Base-by-base conservation (phyloP, 345 rosid species). In the Melaleuca quinquenervia region DNA sequence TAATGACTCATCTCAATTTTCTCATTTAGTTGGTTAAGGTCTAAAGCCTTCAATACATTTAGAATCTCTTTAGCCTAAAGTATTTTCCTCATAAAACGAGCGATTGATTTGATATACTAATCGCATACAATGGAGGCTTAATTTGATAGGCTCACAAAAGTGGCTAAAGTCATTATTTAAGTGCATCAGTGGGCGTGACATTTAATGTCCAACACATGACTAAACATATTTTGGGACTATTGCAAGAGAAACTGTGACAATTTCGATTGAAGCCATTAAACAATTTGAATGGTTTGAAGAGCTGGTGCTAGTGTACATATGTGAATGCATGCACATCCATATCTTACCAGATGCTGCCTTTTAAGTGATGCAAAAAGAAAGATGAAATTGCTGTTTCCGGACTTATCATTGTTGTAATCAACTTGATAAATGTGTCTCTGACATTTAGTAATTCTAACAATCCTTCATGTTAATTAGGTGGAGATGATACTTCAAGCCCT, bases 401-500 rank as follows among this genome's bases (percentile, higher is more conserved):
- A 70, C 45, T 36, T 48, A 48, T 32, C 64, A 55, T 55, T 20
- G 13, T 84, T 55, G 74, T 84, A 41, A 15, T 53, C 29, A 32
- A 54, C 29, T 52, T 32, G 74, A 48, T 60, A 22, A 64, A 32
- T 32, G 76, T 84, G 24, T 55, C 18, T 50, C 16, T 58, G 44
- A 44, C 56, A 84, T 74, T 44, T 56, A 84, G 85, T 88, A 82
- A 88, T 89, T 76, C 70, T 84, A 24, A 29, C 87, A 55, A 16
- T 84, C 74, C 48, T 41, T 87, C 51, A 32, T 86, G 78, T 56
- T 20, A 70, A 32, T 36, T 83, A 94, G 96, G 94, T 95, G 86
- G 99, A 97, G 93, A 92, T 97, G 98, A 96, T 97, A 92, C 96
- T 97, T 88, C 99, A 97, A 92, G 99, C 98, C 60, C 89, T 96